A percentile compares a stretch with the other conserved stretches of the same genome.
Evolutionary conservation across 495 filamentous ascomycete genomes (phyloP).

Genomic region (Aspergillus diversus): DNA sequence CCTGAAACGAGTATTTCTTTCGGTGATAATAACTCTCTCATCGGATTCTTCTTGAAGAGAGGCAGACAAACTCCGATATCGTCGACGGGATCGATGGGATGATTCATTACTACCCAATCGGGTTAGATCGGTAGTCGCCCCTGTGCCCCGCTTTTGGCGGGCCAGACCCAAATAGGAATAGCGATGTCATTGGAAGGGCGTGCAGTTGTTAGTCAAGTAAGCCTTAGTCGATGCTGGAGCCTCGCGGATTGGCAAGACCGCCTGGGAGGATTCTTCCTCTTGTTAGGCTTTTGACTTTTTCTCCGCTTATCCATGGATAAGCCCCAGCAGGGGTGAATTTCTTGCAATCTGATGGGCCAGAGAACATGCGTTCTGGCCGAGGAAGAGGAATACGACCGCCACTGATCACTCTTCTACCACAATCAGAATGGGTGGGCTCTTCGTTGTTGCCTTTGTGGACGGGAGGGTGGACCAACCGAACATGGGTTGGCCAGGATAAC

Average conservation of each 20-base stretch:
- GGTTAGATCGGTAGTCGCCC: constrained; percentile 14
- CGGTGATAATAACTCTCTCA: not conserved
- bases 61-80: constrained; percentile 21
- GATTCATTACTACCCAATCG: constrained; percentile 22
- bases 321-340: constrained; percentile 2
- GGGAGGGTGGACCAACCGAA: constrained; percentile 7
- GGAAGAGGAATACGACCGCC: constrained; percentile 2
- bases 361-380: not conserved
- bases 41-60: too few species aligned
- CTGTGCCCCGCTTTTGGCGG: constrained; percentile 2
- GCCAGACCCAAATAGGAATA: constrained; percentile 31
- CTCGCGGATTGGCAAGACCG: too few species aligned
- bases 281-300: constrained; percentile 17
- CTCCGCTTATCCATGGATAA: constrained; percentile 13
- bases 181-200: constrained; percentile 47
- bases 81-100: constrained; percentile 7
- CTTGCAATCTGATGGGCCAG: constrained; percentile 10
- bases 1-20: too few species aligned
- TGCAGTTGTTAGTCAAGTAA: constrained; percentile 19
- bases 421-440: too few species aligned
- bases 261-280: constrained; percentile 6
- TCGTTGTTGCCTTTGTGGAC: not conserved
- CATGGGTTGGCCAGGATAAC: not conserved
- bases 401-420: not conserved
- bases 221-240: too few species aligned